A percentile compares a stretch with the other conserved stretches of the same genome.
Evolutionary conservation across 2,329 filamentous ascomycete genomes (phyloP).

Genomic region (Conoideocrella luteorostrata): DNA sequence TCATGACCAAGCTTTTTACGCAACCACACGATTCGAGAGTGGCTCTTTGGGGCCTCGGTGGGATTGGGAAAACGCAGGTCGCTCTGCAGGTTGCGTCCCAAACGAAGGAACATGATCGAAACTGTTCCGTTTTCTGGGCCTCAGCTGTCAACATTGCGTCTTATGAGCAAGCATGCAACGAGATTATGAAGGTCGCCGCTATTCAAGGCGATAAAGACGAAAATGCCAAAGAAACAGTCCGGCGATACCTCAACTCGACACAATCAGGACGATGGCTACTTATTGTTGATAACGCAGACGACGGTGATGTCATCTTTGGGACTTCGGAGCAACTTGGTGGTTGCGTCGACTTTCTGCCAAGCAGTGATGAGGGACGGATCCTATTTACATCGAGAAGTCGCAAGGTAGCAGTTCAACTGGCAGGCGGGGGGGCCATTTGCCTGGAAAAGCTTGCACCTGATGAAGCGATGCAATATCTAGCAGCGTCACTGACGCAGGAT

Average conservation of each 20-base stretch:
- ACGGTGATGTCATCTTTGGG: conserved; percentile 20
- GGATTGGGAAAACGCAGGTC: conserved; percentile 33
- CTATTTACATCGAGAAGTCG: no score
- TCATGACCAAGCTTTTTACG: no score
- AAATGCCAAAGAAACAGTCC: conserved; percentile 54
- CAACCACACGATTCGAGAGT: no score
- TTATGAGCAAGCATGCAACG: conserved; percentile 28
- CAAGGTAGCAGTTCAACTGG: no score
- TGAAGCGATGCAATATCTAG: no score
- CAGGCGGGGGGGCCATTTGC: no score
- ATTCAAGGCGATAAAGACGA: conserved; percentile 36
- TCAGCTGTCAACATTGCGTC: conserved; percentile 28
- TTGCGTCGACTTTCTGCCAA: conserved; percentile 18
- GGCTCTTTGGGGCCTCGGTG: conserved; percentile 29
- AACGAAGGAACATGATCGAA: conserved; percentile 24
- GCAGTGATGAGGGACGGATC: conserved; percentile 20
- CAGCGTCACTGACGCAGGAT: no score
- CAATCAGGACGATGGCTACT: conserved; percentile 16
- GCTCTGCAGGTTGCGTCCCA: conserved; percentile 33
- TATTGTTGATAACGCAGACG: conserved; percentile 29
- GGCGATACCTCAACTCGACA: conserved; percentile 22
- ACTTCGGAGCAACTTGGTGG: conserved; percentile 1
- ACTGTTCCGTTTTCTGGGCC: conserved; percentile 37
- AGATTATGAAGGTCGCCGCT: conserved; percentile 30
- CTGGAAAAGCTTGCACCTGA: no score